Conservation (phyloP, 305 asterid genomes). For the Fraxinus ornus region DNA sequence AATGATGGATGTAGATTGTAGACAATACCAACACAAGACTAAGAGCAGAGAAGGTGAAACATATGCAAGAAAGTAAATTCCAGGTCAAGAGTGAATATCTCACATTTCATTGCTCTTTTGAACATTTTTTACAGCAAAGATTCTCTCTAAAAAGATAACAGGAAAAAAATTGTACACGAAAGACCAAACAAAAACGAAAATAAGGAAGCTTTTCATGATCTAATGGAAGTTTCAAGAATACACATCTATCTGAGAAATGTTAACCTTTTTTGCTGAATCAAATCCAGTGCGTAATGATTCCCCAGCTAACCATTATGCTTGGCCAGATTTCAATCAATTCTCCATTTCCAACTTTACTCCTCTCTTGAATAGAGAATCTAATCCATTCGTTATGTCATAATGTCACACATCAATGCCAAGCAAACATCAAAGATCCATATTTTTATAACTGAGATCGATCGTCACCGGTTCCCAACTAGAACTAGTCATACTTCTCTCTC, state of each 20-base stretch:
- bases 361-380: neutral
- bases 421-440: neutral
- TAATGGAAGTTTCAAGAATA: constrained; percentile 22
- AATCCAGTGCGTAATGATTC: constrained; percentile 9
- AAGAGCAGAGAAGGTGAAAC: neutral
- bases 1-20: neutral
- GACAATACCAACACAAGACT: neutral
- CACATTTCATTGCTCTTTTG: constrained; percentile 21
- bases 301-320: constrained; percentile 2
- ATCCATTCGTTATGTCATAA: neutral
- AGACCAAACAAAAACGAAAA: neutral
- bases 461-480: neutral
- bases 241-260: constrained; percentile 2
- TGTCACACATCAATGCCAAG: neutral
- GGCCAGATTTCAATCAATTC: neutral
- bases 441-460: neutral
- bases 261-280: constrained; percentile 12
- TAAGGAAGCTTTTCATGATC: constrained; percentile 25
- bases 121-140: constrained; percentile 29
- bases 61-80: neutral
- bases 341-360: constrained; percentile 1
- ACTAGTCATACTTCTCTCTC: constrained; percentile 90
- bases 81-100: neutral
- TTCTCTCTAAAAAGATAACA: constrained; percentile 17
- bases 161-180: constrained; percentile 17